These are phyloP conservation scores for Thymus quinquecostatus DNA, from an alignment of 257 asterid species.

Conservation along the genomic window DNA sequence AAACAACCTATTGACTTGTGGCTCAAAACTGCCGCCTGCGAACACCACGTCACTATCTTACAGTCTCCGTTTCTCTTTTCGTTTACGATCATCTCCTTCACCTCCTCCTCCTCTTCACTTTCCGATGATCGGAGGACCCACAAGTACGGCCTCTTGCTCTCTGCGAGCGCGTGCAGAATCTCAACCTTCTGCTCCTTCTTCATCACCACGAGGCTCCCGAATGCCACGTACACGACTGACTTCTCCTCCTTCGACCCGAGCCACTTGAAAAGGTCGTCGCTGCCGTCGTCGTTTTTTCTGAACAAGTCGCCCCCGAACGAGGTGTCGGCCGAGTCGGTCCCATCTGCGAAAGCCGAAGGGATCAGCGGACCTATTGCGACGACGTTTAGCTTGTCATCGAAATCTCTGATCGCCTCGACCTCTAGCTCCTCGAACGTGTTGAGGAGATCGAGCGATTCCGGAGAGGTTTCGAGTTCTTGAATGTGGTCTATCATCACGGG, in stretches of 20 bases:
- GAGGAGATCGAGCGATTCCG: constrained; percentile 43
- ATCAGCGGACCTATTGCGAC: constrained; percentile 59
- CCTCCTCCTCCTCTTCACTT: constrained; percentile 36
- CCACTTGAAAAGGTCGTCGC: constrained; percentile 48
- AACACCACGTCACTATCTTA: constrained; percentile 59
- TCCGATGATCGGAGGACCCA: constrained; percentile 49
- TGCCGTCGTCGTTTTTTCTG: constrained; percentile 24
- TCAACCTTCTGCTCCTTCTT: constrained; percentile 49
- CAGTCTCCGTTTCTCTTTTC: constrained; percentile 39
- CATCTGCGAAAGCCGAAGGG: constrained; percentile 48
- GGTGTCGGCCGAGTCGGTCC: constrained; percentile 40
- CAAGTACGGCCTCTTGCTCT: constrained; percentile 46
- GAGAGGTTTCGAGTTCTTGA: constrained; percentile 38
- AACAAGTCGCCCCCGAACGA: constrained; percentile 55
- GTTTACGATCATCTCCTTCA: constrained; percentile 24
- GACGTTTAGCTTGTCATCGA: constrained; percentile 33
- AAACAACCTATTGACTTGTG: constrained; percentile 61
- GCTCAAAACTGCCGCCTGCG: constrained; percentile 53
- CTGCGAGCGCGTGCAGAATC: constrained; percentile 43
- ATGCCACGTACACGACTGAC: constrained; percentile 61
- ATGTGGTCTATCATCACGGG: constrained; percentile 49
- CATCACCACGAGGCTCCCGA: constrained; percentile 53
- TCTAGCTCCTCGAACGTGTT: constrained; percentile 62
- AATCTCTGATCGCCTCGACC: constrained; percentile 33
- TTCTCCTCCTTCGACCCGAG: constrained; percentile 38